Evolutionary conservation across 305 asterid genomes (phyloP).

Genomic region (Solanum hybrid): DNA sequence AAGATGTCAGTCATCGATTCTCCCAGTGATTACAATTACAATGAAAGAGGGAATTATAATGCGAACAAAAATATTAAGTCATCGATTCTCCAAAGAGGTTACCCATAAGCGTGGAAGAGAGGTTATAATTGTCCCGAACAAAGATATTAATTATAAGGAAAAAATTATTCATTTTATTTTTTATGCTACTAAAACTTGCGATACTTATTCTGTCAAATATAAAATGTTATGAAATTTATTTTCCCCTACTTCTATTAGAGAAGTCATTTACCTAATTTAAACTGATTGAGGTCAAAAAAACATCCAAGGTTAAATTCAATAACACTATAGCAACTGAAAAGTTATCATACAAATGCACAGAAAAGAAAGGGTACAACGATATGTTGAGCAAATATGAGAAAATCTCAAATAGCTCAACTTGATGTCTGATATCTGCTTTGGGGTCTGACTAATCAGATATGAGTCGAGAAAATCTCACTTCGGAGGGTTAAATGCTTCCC

Average conservation of each 20-base stretch:
- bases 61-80: no score
- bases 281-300: not conserved
- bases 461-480: not conserved
- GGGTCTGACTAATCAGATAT: not conserved
- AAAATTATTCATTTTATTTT: not conserved
- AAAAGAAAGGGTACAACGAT: not conserved
- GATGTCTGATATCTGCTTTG: not conserved
- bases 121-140: not conserved
- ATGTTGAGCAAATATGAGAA: not conserved
- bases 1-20: not conserved
- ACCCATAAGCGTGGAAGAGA: not conserved
- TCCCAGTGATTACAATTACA: not conserved
- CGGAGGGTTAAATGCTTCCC: not conserved
- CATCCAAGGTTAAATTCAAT: not conserved
- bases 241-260: not conserved
- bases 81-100: no score
- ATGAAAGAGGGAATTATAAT: not conserved
- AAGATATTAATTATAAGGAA: not conserved
- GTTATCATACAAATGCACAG: not conserved
- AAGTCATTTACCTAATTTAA: not conserved
- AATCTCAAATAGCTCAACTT: not conserved
- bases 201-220: not conserved
- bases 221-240: not conserved
- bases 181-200: not conserved
- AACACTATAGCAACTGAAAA: not conserved